These are phyloP conservation scores for Salix arbutifolia DNA, from an alignment of 345 rosid genomes.

Conservation along the genomic window DNA sequence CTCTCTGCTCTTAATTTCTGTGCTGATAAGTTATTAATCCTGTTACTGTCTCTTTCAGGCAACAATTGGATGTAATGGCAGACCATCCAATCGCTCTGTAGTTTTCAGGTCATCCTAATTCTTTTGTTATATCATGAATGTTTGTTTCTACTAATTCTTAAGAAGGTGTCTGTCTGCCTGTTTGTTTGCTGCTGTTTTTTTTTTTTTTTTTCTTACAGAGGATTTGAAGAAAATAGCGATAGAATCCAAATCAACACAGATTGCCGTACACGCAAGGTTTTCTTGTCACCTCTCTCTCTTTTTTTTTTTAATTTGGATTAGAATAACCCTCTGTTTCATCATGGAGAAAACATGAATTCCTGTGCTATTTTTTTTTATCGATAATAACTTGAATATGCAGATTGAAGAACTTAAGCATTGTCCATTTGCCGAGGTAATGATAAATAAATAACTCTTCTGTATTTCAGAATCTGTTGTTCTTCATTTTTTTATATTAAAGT, in stretches of 20 bases:
- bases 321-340: not conserved
- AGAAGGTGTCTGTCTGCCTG: not conserved
- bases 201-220: conserved; percentile 36
- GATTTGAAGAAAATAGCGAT: conserved; percentile 64
- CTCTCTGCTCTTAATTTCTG: no score
- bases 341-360: not conserved
- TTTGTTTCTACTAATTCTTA: not conserved
- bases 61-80: conserved; percentile 63
- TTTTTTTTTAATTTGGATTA: not conserved
- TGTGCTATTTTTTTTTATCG: not conserved
- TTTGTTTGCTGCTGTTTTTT: conserved; percentile 1
- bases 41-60: conserved; percentile 45
- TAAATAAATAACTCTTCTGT: not conserved
- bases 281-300: not conserved
- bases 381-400: conserved; percentile 31
- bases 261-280: conserved; percentile 63
- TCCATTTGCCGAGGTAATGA: conserved; percentile 74
- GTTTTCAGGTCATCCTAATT: conserved; percentile 53
- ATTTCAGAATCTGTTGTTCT: not conserved
- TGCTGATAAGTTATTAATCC: not conserved
- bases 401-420: conserved; percentile 76
- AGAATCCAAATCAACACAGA: conserved; percentile 66
- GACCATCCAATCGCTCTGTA: conserved; percentile 84
- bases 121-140: not conserved
- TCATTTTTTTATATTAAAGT: not conserved